phyloP scores from a whole-genome alignment of 345 rosid genomes.

The Salix brachista region DNA sequence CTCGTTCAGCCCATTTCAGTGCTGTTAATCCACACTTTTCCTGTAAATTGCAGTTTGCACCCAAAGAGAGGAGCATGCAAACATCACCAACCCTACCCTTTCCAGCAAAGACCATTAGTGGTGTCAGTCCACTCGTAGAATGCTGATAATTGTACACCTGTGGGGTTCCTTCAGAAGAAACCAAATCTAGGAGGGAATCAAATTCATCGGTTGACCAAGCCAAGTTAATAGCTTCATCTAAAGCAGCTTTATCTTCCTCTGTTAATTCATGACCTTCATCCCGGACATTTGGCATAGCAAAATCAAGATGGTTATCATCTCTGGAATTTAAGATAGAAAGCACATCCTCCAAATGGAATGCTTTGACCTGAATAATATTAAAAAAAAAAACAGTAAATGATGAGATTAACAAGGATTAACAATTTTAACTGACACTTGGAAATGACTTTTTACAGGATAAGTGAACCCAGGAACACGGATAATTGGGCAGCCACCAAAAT shows the following conservation, averaged over 20 bases:
- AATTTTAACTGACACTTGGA: slow-evolving; percentile 5
- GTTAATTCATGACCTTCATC: slow-evolving; percentile 41
- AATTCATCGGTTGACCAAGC: slow-evolving; percentile 85
- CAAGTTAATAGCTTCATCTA: slow-evolving; percentile 77
- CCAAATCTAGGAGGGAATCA: slow-evolving; percentile 66
- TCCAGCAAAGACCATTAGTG: slow-evolving; percentile 85
- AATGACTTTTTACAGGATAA: slow-evolving; percentile 54
- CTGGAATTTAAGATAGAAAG: slow-evolving; percentile 64
- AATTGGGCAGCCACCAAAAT: slow-evolving; percentile 95
- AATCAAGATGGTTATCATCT: slow-evolving; percentile 53
- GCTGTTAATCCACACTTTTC: slow-evolving; percentile 65
- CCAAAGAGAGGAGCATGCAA: slow-evolving; percentile 78
- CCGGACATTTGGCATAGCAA: slow-evolving; percentile 28
- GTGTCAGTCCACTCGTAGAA: slow-evolving; percentile 60
- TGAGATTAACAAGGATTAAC: slow-evolving; percentile 12
- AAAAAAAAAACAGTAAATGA: slow-evolving; percentile 17
- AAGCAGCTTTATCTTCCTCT: slow-evolving; percentile 58
- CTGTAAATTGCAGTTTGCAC: slow-evolving; percentile 58
- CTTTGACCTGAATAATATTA: slow-evolving; percentile 53
- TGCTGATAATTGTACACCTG: slow-evolving; percentile 71
- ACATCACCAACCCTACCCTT: slow-evolving; percentile 80
- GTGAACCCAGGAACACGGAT: slow-evolving; percentile 91
- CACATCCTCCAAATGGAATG: slow-evolving; percentile 73
- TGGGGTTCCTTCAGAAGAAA: slow-evolving; percentile 52
- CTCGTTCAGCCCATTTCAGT: slow-evolving; percentile 58